phyloP scores from a whole-genome alignment of 225 moss, liverwort and hornwort species.

The Ulota crispa region DNA sequence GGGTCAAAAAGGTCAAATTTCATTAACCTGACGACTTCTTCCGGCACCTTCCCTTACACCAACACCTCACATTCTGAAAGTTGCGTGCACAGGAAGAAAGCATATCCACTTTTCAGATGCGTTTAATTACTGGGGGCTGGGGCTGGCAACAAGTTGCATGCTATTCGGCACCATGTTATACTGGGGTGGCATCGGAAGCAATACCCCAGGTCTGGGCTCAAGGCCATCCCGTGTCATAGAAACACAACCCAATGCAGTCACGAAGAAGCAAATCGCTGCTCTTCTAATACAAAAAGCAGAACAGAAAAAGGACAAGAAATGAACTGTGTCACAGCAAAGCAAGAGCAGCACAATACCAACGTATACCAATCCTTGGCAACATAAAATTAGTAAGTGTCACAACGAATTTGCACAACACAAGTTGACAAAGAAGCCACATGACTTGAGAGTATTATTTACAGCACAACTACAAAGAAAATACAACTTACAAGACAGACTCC shows the following conservation, averaged over 20 bases:
- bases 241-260: conserved; percentile 16
- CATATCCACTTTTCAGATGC: conserved; percentile 11
- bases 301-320: conserved; percentile 15
- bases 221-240: conserved; percentile 19
- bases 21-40: background rate
- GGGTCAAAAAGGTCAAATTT: background rate
- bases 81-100: background rate
- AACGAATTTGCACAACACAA: background rate
- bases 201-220: background rate
- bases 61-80: background rate
- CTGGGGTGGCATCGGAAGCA: background rate
- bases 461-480: background rate
- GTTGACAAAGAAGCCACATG: conserved; percentile 9
- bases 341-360: background rate
- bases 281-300: conserved; percentile 26
- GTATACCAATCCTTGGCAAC: background rate
- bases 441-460: background rate
- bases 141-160: conserved; percentile 24
- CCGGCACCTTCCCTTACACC: background rate
- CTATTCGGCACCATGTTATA: conserved; percentile 2
- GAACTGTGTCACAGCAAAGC: background rate
- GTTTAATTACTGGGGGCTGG: background rate
- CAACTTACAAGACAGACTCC: background rate
- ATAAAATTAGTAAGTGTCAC: background rate
- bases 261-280: conserved; percentile 34